Base-by-base conservation (phyloP, 495 filamentous ascomycete genomes). In the Cercophora samala region DNA sequence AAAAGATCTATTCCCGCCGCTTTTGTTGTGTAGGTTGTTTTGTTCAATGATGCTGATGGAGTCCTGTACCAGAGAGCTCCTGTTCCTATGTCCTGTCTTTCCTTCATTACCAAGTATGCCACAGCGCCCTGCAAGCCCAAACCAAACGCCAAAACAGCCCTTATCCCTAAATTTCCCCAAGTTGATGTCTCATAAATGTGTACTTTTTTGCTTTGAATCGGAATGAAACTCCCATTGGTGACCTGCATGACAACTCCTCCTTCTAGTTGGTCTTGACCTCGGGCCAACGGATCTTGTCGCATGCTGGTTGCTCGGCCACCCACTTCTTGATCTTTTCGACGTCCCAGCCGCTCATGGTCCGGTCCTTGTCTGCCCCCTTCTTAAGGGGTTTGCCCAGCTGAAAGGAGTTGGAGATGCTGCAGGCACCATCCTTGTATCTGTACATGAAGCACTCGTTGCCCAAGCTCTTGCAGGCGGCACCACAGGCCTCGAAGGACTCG, bases 401-500 rank as follows among this genome's bases (percentile, higher is more conserved):
- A 62, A 81, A 74, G 2, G 72, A 64, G 37, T 66, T 72, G 58
- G 67, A 42, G 9, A 75, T 71, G 5, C 60, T 58, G 65, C 80
- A 82, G 18, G 70, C 58, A 23, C 77, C 77, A 19, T 74, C 60
- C 17, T 66, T 37, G 61, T 73, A 81, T 24, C 72, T 68, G 62
- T 68, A 82, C 66, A 75, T 75, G 64, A 81, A 77, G 71, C 80
- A 82, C 32, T 79, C 73, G 15, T 72, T 51, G 22, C 6, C 3
- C 3, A 78, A 52, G 46, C 76, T 76, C 56, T 78, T 74, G 63
- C 83, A 85, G n/a, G 79, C 72, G n/a, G 66, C 66, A 1, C 65
- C 73, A 70, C 83, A 85, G 55, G 76, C 37, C 22, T 81, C 74
- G 54, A 79, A 76, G 2, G 80, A 82, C 62, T 63, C 15, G 68